Evolutionary conservation across 805 yeast genomes (phyloP), one percentile per base, ranked within the genome.

Genomic region (Nakazawaea populi): DNA sequence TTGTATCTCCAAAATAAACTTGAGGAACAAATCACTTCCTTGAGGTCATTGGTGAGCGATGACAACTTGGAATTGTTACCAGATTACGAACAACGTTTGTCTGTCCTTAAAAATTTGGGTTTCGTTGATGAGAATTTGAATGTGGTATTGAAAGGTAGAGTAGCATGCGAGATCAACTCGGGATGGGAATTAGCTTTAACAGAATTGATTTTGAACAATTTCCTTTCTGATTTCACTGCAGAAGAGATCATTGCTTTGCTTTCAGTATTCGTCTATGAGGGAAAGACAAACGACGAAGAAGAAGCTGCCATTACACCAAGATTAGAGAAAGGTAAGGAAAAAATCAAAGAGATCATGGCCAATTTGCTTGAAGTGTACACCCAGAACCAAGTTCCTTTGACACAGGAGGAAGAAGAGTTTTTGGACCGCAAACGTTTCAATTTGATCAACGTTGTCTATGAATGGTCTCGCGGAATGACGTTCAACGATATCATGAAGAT

Each of bases 181-280:
- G 98, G 98, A 0, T 89, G 91, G 80, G 99, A 94, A 66, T 73
- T 91, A 51, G 85, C 87, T 2, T 65, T 94, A 9, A 92, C 99
- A 0, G 99, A 94, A 66, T 74, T 94, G 49, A 80, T 94, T 14
- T 74, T 94, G 58, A 96, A 92, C 61, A 94, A 94, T 67, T 90
- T 92, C 71, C 71, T 94, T 55, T 96, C 92, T 32, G 95, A 89
- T 52, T 91, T 87, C 63, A 95, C 91, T 55, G 90, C 97, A 0
- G 97, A 90, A 61, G 99, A 94, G 66, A 90, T 94, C 55, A 97
- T 91, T n/a, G 98, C 98, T 0, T 72, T 94, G 46, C 68, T 94
- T 34, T 89, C 97, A 0, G 89, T 87, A 37, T 94, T 94, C 70
- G 96, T 94, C 1, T 94, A 88, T 62, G 97, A 94, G 61, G 98